Percentiles rank a stretch among this genome's conserved stretches.
Conservation (phyloP, 257 asterid genomes). For the Cinchona pubescens region DNA sequence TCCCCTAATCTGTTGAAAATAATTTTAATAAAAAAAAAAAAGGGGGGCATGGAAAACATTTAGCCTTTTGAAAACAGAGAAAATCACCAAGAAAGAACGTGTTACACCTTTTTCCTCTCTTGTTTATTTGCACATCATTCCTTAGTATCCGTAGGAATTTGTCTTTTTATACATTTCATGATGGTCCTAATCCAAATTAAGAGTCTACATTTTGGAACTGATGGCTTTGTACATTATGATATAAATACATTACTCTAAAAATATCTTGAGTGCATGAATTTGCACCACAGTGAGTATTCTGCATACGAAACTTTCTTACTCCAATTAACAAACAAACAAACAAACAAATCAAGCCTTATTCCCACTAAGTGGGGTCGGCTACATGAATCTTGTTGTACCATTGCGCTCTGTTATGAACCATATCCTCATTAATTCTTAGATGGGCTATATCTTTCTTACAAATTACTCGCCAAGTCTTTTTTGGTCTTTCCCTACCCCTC, state of each 20-base stretch:
- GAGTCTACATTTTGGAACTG: not conserved
- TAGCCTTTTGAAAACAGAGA: conserved; percentile 4
- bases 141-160: not conserved
- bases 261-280: not conserved
- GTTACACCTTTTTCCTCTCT: not conserved
- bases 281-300: not conserved
- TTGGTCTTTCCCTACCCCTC: too few species aligned
- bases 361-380: too few species aligned
- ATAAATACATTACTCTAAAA: not conserved
- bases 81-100: not conserved
- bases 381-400: too few species aligned
- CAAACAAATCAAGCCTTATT: too few species aligned
- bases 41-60: conserved; percentile 9
- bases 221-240: not conserved
- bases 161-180: not conserved
- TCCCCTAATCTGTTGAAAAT: conserved; percentile 93
- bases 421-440: too few species aligned
- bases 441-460: too few species aligned
- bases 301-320: not conserved
- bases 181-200: not conserved
- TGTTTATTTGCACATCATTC: not conserved
- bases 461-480: too few species aligned
- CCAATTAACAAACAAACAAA: too few species aligned
- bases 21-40: conserved; percentile 15
- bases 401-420: too few species aligned